Base-by-base conservation (phyloP, 2,329 filamentous ascomycete species). In the Diaporthe citriasiana region DNA sequence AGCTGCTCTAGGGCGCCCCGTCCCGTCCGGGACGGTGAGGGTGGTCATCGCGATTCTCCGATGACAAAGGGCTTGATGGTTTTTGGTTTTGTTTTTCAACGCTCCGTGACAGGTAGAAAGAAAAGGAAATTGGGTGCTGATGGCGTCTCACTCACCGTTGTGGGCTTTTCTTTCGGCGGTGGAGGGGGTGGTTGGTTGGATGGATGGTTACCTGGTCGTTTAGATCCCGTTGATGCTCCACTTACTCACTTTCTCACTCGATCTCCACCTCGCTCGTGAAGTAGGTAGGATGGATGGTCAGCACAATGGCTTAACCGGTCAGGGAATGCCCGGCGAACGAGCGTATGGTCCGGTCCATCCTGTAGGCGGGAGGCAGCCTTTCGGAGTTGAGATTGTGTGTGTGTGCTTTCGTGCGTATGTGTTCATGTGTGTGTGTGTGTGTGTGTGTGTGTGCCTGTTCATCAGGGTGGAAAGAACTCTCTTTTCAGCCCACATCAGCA, bases 221-320 rank as follows among this genome's bases (percentile, higher is more conserved):
- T n/a, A 25, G 33, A 38, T 35, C 15, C 5, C 30, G 22, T n/a
- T 38, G 30, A n/a, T n/a, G n/a, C n/a, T n/a, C n/a, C n/a, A n/a
- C n/a, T n/a, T n/a, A n/a, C 55, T 57, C 55, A 56, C 30, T 13
- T 9, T n/a, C 45, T 47, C 33, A 35, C 33, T 35, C 33, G 9
- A 6, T 47, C 45, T 22, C 9, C 45, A 47, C 30, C 30, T 13
- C 9, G 35, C 27, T 45, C 38, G 19, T 30, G 57, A 13, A 38
- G n/a, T 50, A 9, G 12, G 45, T 22, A n/a, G 22, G 22, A 51
- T 25, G 47, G 57, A 60, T 60, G 57, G 57, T 60, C 57, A 60
- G 57, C 57, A 38, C 15, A 8, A 33, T 66, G 63, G 63, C 63
- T 66, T 9, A 35, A 66, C 63, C 63, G 63, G 63, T 66, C 63